Conservation (phyloP, 495 filamentous ascomycete genomes). For the Cudoniella acicularis region DNA sequence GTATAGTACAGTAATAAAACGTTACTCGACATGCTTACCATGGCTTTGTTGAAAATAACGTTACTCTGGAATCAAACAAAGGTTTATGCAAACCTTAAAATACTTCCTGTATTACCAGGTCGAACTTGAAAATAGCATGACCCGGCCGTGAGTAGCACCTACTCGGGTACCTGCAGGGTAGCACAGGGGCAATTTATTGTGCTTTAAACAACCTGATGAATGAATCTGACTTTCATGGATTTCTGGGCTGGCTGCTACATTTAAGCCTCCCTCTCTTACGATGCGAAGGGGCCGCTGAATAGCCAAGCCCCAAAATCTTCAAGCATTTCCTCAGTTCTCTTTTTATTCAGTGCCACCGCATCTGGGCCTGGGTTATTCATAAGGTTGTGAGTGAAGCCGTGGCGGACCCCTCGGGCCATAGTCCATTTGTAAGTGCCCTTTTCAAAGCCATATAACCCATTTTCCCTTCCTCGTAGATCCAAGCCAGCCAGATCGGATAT, state of each 20-base stretch:
- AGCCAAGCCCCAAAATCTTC: constrained; percentile 4
- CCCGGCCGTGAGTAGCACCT: not conserved
- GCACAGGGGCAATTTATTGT: no score
- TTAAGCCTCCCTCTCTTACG: not conserved
- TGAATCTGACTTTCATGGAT: not conserved
- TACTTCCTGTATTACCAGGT: not conserved
- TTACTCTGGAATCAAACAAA: not conserved
- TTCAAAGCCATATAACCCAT: constrained; percentile 6
- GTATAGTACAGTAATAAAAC: not conserved
- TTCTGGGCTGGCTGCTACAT: no score
- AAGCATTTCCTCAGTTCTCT: not conserved
- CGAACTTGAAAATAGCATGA: not conserved
- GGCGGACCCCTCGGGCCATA: constrained; percentile 8
- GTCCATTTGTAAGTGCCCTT: constrained; percentile 13
- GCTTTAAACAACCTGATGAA: no score
- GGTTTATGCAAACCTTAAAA: no score
- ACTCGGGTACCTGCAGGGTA: not conserved
- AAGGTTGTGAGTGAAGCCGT: constrained; percentile 18
- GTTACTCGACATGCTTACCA: not conserved
- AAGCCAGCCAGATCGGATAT: constrained; percentile 11
- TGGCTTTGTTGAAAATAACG: not conserved
- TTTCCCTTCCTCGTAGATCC: constrained; percentile 3
- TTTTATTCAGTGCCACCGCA: not conserved
- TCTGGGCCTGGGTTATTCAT: not conserved
- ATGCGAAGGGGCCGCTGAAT: constrained; percentile 1